Evolutionary conservation across 108 stramenopile species (phyloP).

Genomic region (Mayamaea pseudoterrestris): DNA sequence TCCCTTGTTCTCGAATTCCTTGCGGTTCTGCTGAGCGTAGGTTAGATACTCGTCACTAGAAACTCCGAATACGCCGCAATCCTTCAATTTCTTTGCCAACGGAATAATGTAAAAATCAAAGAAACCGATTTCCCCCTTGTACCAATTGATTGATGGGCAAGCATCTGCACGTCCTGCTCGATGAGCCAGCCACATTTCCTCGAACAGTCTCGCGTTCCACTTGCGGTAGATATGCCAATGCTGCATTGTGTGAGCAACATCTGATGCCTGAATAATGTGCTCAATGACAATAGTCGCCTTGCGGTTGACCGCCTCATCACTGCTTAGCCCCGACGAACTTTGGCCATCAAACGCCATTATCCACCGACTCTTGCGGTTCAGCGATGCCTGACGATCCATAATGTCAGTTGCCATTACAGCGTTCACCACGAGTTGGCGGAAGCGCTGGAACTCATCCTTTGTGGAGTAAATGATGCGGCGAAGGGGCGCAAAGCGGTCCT

Average conservation of each 20-base stretch:
- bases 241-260: slow-evolving; percentile 1
- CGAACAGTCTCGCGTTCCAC: too few species aligned
- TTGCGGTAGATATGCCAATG: slow-evolving; percentile 4
- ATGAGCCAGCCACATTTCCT: too few species aligned
- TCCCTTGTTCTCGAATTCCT: too few species aligned
- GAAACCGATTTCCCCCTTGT: too few species aligned
- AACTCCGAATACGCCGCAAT: too few species aligned
- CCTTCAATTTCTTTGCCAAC: too few species aligned
- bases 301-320: slow-evolving; percentile 1
- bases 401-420: slow-evolving; percentile 2
- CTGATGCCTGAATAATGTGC: slow-evolving; percentile 2
- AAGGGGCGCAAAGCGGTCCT: background rate
- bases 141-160: too few species aligned
- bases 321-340: too few species aligned
- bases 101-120: too few species aligned
- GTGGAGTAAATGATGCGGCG: background rate
- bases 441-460: background rate
- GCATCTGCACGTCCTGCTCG: too few species aligned
- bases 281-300: slow-evolving; percentile 2
- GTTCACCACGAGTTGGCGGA: slow-evolving; percentile 1
- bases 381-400: slow-evolving; percentile 8
- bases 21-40: too few species aligned
- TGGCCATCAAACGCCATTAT: slow-evolving; percentile 6
- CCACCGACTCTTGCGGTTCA: slow-evolving; percentile 7
- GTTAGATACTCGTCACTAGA: too few species aligned